Evolutionary conservation across 73 alveolate species (phyloP).

Genomic region (Stentor roeselii): DNA sequence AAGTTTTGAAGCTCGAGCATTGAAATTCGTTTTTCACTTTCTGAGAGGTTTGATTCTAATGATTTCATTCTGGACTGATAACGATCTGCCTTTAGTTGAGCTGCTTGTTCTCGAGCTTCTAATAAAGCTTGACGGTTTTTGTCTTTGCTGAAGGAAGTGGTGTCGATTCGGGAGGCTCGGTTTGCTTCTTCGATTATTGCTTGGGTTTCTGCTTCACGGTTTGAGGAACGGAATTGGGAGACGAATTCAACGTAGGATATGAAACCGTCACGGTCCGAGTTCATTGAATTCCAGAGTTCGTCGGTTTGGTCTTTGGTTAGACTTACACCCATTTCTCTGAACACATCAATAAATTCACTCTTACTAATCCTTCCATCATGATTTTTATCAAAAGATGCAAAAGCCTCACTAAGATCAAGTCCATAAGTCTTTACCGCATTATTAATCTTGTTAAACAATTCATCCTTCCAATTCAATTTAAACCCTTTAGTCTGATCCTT

Average conservation of each 20-base stretch:
- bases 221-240: constrained; percentile 35
- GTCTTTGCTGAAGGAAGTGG: neutral
- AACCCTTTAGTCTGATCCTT: neutral
- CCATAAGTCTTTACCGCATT: neutral
- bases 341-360: constrained; percentile 30
- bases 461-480: constrained; percentile 24
- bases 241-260: constrained; percentile 55
- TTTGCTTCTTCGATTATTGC: constrained; percentile 19
- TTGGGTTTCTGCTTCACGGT: constrained; percentile 8
- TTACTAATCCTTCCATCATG: constrained; percentile 33
- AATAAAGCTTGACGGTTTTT: constrained; percentile 36
- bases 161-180: neutral
- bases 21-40: constrained; percentile 39
- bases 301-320: constrained; percentile 40
- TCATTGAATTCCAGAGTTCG: constrained; percentile 41
- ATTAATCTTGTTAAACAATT: constrained; percentile 6
- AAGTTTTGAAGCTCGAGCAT: constrained; percentile 39
- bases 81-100: constrained; percentile 31
- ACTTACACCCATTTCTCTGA: constrained; percentile 27
- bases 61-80: constrained; percentile 26
- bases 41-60: constrained; percentile 32
- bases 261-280: constrained; percentile 47
- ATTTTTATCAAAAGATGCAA: constrained; percentile 40
- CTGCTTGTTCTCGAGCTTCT: constrained; percentile 53
- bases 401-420: constrained; percentile 34